phyloP scores from a whole-genome alignment of 106 monocot species.

The Chionographis japonica region DNA sequence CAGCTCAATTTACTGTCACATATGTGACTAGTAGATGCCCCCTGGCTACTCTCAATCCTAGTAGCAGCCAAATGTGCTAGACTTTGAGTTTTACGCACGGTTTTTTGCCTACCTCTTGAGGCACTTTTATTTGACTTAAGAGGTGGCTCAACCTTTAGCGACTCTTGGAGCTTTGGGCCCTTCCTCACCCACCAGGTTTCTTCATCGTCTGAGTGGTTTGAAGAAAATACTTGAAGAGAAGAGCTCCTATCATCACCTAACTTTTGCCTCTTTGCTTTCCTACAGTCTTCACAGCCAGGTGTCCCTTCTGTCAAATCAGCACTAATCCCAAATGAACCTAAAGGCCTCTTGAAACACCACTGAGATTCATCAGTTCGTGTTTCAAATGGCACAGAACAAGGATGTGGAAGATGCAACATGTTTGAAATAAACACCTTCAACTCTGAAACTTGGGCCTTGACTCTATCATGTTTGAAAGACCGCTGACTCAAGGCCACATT shows the following conservation, averaged over 20 bases:
- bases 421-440: slow-evolving; percentile 60
- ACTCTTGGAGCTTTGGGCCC: slow-evolving; percentile 59
- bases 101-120: slow-evolving; percentile 69
- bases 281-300: slow-evolving; percentile 65
- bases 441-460: slow-evolving; percentile 43
- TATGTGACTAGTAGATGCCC: slow-evolving; percentile 94
- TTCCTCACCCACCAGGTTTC: slow-evolving; percentile 91
- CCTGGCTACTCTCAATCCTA: slow-evolving; percentile 88
- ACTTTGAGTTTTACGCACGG: slow-evolving; percentile 80
- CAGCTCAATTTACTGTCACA: slow-evolving; percentile 81
- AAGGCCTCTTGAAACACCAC: slow-evolving; percentile 30
- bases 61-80: slow-evolving; percentile 77
- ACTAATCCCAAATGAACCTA: slow-evolving; percentile 35
- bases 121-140: slow-evolving; percentile 53
- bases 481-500: slow-evolving; percentile 3
- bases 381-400: slow-evolving; percentile 30
- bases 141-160: slow-evolving; percentile 61
- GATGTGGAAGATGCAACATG: slow-evolving; percentile 57
- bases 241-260: slow-evolving; percentile 45
- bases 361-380: slow-evolving; percentile 36
- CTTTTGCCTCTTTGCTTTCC: slow-evolving; percentile 66
- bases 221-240: slow-evolving; percentile 30
- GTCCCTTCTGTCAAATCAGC: slow-evolving; percentile 41
- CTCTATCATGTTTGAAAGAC: slow-evolving; percentile 22
- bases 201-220: slow-evolving; percentile 68